phyloP scores from a whole-genome alignment of 2,329 filamentous ascomycete genomes.

The Penicillium sp. region DNA sequence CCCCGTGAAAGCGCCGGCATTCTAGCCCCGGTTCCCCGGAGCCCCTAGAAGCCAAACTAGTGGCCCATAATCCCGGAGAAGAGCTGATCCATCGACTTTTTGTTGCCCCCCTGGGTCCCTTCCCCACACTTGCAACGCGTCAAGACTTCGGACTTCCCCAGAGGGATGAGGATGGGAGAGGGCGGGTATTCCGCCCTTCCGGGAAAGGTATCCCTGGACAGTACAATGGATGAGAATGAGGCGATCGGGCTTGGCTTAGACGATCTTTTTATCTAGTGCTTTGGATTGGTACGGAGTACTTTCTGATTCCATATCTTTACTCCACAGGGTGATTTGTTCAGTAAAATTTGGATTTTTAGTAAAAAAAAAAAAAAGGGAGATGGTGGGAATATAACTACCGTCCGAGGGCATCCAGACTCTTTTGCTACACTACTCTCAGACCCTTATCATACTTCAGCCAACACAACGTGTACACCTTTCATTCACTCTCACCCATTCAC shows the following conservation, averaged over 20 bases:
- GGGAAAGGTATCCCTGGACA: neutral
- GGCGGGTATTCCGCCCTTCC: neutral
- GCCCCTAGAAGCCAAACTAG: neutral
- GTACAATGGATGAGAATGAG: conserved; percentile 14
- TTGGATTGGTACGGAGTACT: neutral
- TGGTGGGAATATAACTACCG: neutral
- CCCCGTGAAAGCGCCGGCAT: neutral
- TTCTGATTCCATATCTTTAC: conserved; percentile 16
- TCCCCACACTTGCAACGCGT: conserved; percentile 15
- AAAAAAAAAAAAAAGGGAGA: neutral
- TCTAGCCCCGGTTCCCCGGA: conserved; percentile 8
- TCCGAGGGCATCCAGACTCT: neutral
- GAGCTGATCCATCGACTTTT: conserved; percentile 11
- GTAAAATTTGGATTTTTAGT: neutral
- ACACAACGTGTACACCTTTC: neutral
- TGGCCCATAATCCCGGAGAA: conserved; percentile 7
- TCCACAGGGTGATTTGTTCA: conserved; percentile 13
- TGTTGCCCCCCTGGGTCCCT: neutral
- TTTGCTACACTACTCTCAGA: neutral
- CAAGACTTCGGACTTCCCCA: neutral
- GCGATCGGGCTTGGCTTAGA: conserved; percentile 15
- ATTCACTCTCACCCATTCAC: neutral
- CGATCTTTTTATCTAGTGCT: neutral
- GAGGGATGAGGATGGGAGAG: neutral
- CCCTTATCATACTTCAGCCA: neutral